These are phyloP conservation scores for Phytophthora hybrid DNA, from an alignment of 352 stramenopile genomes.

Conservation along the genomic window DNA sequence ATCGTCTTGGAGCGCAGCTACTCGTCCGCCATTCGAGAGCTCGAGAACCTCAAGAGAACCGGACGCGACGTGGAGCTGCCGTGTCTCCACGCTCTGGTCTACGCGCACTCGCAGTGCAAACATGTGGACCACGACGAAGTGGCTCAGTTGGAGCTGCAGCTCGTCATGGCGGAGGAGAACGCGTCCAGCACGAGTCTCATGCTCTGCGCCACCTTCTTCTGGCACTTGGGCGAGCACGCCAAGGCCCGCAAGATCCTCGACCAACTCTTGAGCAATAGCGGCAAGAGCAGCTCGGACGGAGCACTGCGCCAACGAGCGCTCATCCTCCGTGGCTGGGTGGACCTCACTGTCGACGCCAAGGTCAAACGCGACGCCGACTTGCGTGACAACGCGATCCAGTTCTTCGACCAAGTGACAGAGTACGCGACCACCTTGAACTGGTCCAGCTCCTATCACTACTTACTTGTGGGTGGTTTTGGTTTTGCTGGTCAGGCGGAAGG, in stretches of 20 bases:
- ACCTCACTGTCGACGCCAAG: constrained; percentile 76
- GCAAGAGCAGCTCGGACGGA: constrained; percentile 33
- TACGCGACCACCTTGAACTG: constrained; percentile 30
- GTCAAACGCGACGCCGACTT: constrained; percentile 72
- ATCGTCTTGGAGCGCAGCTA: constrained; percentile 82
- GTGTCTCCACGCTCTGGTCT: constrained; percentile 83
- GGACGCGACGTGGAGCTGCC: constrained; percentile 78
- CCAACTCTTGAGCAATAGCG: constrained; percentile 45
- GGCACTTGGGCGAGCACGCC: constrained; percentile 68
- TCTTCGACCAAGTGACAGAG: constrained; percentile 74
- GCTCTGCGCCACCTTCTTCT: constrained; percentile 82
- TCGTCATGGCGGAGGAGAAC: constrained; percentile 82
- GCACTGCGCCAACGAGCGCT: constrained; percentile 55
- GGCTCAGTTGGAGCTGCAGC: constrained; percentile 78
- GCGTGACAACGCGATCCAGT: constrained; percentile 66
- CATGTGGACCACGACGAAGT: constrained; percentile 84
- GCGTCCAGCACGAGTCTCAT: constrained; percentile 62
- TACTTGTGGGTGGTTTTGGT: background rate
- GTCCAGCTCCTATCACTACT: background rate
- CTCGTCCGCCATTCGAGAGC: constrained; percentile 84
- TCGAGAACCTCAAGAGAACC: constrained; percentile 84
- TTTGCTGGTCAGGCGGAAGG: constrained; percentile 54
- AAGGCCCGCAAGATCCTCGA: constrained; percentile 82
- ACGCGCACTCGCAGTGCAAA: constrained; percentile 79
- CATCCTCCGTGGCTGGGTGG: constrained; percentile 79